Conservation (phyloP, 2,329 filamentous ascomycete genomes). For the Ophiostoma montium region DNA sequence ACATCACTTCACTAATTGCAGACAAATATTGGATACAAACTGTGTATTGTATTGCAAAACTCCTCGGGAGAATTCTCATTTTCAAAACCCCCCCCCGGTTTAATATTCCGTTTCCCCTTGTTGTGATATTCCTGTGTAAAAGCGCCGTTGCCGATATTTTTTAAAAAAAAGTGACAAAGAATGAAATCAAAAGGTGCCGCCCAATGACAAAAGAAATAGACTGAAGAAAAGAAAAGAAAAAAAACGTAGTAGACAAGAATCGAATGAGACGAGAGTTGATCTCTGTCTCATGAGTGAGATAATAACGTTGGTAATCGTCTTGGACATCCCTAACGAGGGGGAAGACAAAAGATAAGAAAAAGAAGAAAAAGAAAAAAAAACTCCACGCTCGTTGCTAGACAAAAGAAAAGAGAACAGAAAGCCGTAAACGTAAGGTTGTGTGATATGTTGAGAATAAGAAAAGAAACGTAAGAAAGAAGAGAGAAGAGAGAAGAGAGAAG, state of each 20-base stretch:
- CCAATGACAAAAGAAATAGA: too few relatives aligned
- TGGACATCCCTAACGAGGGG: too few relatives aligned
- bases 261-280: not conserved
- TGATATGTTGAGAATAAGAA: not conserved
- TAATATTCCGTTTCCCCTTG: not conserved
- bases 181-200: not conserved
- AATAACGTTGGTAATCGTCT: conserved; percentile 1
- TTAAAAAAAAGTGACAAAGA: not conserved
- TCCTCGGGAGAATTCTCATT: too few relatives aligned
- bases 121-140: not conserved
- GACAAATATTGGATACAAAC: too few relatives aligned
- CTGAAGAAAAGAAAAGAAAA: not conserved
- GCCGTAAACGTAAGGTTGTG: conserved; percentile 1
- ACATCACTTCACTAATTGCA: too few relatives aligned
- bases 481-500: not conserved
- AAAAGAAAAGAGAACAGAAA: not conserved
- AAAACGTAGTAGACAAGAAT: conserved; percentile 1
- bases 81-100: too few relatives aligned
- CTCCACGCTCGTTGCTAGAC: not conserved
- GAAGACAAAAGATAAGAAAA: not conserved
- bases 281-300: not conserved
- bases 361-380: not conserved
- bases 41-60: too few relatives aligned
- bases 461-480: not conserved
- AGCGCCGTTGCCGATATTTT: not conserved